These are phyloP conservation scores for Mucor sp. DNA, from an alignment of 371 early-diverging fungal species.

Conservation along the genomic window DNA sequence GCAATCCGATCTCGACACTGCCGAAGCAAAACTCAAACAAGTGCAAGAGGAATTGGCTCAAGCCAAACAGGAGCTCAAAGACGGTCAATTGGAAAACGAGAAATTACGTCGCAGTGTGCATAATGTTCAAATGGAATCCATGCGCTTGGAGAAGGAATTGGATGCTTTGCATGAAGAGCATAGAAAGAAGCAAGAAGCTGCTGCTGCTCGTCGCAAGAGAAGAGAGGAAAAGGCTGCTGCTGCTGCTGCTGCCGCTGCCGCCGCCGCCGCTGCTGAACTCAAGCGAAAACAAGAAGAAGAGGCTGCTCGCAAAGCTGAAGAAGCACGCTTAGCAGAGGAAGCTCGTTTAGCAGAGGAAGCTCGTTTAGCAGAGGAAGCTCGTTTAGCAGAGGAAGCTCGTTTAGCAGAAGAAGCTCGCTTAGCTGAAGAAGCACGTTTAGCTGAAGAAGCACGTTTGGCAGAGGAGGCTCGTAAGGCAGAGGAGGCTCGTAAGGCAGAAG, in stretches of 20 bases:
- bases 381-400: not conserved
- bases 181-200: conserved; percentile 26
- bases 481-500: conserved; percentile 8
- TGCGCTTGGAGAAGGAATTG: conserved; percentile 21
- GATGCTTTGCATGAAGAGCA: conserved; percentile 24
- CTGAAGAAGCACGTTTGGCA: conserved; percentile 1
- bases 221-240: conserved; percentile 1
- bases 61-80: conserved; percentile 25
- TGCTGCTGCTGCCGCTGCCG: not conserved
- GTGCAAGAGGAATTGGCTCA: conserved; percentile 22
- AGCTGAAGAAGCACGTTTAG: too few relatives aligned
- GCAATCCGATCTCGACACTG: conserved; percentile 20
- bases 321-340: not conserved
- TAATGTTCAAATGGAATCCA: conserved; percentile 45
- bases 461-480: conserved; percentile 8
- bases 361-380: too few relatives aligned
- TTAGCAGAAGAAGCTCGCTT: too few relatives aligned
- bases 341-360: too few relatives aligned
- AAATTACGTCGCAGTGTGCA: conserved; percentile 34
- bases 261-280: not conserved
- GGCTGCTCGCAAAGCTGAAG: too few relatives aligned
- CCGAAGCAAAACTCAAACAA: conserved; percentile 23
- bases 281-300: too few relatives aligned
- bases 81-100: conserved; percentile 41
- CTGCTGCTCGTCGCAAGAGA: conserved; percentile 5